Conservation (phyloP, 2,329 filamentous ascomycete genomes). For the Blastomyces silverae region DNA sequence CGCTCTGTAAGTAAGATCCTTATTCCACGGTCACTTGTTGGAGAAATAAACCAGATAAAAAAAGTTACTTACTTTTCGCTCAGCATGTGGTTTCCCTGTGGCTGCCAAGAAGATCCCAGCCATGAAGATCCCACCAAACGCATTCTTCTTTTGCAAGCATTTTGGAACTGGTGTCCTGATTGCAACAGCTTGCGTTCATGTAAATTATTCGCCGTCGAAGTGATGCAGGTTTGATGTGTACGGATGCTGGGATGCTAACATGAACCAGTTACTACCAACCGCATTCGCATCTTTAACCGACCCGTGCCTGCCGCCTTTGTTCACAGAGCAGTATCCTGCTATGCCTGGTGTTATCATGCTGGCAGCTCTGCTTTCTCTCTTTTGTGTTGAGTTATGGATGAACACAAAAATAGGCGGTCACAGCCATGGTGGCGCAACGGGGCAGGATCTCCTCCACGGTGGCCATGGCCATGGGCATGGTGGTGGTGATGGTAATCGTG, state of each 20-base stretch:
- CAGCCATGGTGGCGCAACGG: conserved; percentile 22
- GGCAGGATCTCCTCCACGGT: conserved; percentile 25
- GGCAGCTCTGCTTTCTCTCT: conserved; percentile 48
- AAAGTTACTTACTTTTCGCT: background rate
- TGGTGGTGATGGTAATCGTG: background rate
- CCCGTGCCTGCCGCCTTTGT: conserved; percentile 53
- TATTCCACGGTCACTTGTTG: background rate
- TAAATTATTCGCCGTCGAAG: conserved; percentile 21
- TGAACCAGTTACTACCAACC: conserved; percentile 50
- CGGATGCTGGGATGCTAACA: background rate
- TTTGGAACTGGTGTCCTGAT: conserved; percentile 39
- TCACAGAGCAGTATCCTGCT: conserved; percentile 54
- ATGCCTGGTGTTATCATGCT: conserved; percentile 62
- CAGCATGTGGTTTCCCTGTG: conserved; percentile 38
- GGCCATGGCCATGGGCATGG: background rate
- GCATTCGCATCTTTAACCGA: conserved; percentile 48
- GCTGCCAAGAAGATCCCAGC: conserved; percentile 35
- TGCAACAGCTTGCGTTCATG: conserved; percentile 38
- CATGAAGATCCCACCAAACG: conserved; percentile 26
- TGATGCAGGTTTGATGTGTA: conserved; percentile 7
- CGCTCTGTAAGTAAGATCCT: conserved; percentile 14
- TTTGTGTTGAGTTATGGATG: conserved; percentile 15
- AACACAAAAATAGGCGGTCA: conserved; percentile 23
- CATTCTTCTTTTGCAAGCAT: conserved; percentile 54
- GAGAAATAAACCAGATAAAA: background rate